phyloP scores from a whole-genome alignment of 1,284 basidiomycete genomes.

The Rhodotorula glutinis region DNA sequence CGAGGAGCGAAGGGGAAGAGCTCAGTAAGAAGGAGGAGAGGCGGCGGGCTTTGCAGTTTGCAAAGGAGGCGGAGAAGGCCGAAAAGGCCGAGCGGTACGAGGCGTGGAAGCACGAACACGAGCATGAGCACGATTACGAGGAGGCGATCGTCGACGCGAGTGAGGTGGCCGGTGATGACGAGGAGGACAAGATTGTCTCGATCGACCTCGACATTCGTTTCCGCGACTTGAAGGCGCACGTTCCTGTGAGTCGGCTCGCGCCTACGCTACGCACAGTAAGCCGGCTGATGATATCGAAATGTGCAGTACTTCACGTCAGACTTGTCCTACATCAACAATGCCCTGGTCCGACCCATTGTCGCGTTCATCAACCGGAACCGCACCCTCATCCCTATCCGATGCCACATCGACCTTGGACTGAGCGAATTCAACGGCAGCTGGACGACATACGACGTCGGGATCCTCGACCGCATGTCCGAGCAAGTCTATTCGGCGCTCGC shows the following conservation, averaged over 20 bases:
- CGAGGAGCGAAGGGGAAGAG: constrained; percentile 19
- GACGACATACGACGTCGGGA: constrained; percentile 60
- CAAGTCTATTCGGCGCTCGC: constrained; percentile 87
- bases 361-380: constrained; percentile 98
- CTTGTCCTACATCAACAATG: constrained; percentile 86
- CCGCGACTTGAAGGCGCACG: constrained; percentile 90
- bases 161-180: constrained; percentile 46
- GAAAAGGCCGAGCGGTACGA: constrained; percentile 5
- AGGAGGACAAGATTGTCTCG: constrained; percentile 53
- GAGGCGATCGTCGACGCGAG: too few species aligned
- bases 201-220: constrained; percentile 95
- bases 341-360: constrained; percentile 93
- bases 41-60: constrained; percentile 19
- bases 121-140: neutral
- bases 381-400: constrained; percentile 86
- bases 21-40: constrained; percentile 44
- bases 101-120: neutral
- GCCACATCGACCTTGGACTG: constrained; percentile 73
- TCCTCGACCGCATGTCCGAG: constrained; percentile 74
- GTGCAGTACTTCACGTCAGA: constrained; percentile 69
- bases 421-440: constrained; percentile 81
- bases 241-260: constrained; percentile 60
- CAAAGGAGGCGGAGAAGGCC: constrained; percentile 15
- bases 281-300: too few species aligned
- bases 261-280: too few species aligned